Percentiles rank a stretch among this genome's conserved stretches.
Conservation (phyloP, 2,329 filamentous ascomycete genomes). For the Microcyclospora pomicola region DNA sequence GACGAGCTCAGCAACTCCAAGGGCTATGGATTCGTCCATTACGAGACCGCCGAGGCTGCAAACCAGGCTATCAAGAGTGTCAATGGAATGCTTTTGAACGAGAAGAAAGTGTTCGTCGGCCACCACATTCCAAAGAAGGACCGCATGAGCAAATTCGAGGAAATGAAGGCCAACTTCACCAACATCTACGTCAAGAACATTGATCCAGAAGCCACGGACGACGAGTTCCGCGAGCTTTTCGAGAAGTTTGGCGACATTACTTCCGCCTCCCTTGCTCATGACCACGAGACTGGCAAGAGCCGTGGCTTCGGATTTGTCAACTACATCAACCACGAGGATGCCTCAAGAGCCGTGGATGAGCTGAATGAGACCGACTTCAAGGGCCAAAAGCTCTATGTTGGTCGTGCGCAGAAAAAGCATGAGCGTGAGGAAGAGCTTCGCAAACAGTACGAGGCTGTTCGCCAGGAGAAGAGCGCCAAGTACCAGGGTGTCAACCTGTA, state of each 20-base stretch:
- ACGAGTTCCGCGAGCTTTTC: conserved; percentile 88
- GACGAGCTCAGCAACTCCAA: conserved; percentile 95
- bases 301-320: conserved; percentile 94
- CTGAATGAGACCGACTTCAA: conserved; percentile 87
- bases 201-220: conserved; percentile 66
- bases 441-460: conserved; percentile 95
- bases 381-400: conserved; percentile 92
- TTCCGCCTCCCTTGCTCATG: conserved; percentile 79
- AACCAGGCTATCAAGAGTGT: conserved; percentile 97
- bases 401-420: conserved; percentile 99
- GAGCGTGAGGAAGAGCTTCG: conserved; percentile 98
- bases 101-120: conserved; percentile 99
- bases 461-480: conserved; percentile 96
- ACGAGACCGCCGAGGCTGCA: conserved; percentile 96
- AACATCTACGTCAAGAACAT: conserved; percentile 99
- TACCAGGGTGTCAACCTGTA: conserved; percentile 99
- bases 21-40: conserved; percentile 98
- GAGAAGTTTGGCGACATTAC: conserved; percentile 89
- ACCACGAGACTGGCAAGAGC: conserved; percentile 92
- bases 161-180: conserved; percentile 99
- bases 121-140: conserved; percentile 99
- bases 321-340: conserved; percentile 80
- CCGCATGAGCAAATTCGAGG: conserved; percentile 99
- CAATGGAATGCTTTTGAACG: conserved; percentile 98
- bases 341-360: conserved; percentile 72